phyloP scores from a whole-genome alignment of 2,329 filamentous ascomycete species.

The Sarocladiaceae sp. region DNA sequence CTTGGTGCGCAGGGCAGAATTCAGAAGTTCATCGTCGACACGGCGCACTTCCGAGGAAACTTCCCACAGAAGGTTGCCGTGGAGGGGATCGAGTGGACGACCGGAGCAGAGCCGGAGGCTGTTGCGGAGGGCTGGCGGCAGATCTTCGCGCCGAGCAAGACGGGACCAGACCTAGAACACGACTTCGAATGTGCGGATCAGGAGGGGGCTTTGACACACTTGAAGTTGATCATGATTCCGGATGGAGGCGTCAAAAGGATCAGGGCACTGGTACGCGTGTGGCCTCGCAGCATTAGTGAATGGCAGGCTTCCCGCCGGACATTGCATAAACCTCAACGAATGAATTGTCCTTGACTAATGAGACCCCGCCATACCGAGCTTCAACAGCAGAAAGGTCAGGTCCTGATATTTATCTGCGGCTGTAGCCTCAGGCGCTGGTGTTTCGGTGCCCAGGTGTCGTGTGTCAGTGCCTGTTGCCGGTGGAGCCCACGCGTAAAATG shows the following conservation, averaged over 20 bases:
- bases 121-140: constrained; percentile 59
- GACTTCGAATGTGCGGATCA: constrained; percentile 51
- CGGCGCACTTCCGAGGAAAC: constrained; percentile 78
- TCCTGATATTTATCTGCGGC: neutral
- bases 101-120: constrained; percentile 45
- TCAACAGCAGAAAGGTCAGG: too few species aligned
- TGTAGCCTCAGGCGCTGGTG: neutral
- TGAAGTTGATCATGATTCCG: constrained; percentile 87
- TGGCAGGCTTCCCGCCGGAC: too few species aligned
- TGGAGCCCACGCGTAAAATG: constrained; percentile 8
- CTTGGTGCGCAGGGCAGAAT: constrained; percentile 61
- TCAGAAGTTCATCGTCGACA: constrained; percentile 67
- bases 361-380: too few species aligned
- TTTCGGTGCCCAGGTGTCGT: neutral
- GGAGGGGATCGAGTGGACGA: constrained; percentile 51
- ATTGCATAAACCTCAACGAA: too few species aligned
- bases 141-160: constrained; percentile 60
- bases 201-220: constrained; percentile 64
- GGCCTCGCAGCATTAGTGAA: constrained; percentile 10
- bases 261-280: constrained; percentile 38
- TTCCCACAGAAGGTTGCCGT: constrained; percentile 72
- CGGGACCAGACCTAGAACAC: constrained; percentile 67
- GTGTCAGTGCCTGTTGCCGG: too few species aligned
- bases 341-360: too few species aligned
- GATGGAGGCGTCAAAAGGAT: constrained; percentile 90